phyloP scores from a whole-genome alignment of 805 yeast species.

The Nakazawaea holstii region DNA sequence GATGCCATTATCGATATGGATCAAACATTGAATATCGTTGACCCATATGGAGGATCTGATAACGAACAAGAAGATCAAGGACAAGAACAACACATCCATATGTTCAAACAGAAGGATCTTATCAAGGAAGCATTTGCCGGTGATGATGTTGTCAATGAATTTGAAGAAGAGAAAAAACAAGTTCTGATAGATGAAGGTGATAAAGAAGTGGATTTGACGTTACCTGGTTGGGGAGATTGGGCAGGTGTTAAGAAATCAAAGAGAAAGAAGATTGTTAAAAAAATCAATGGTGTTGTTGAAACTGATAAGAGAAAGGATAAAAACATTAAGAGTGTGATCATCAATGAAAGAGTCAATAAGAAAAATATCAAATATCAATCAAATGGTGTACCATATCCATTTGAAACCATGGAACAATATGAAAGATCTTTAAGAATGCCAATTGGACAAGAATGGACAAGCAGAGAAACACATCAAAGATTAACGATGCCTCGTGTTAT shows the following conservation, averaged over 20 bases:
- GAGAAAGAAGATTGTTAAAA: slow-evolving; percentile 62
- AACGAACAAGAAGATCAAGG: slow-evolving; percentile 37
- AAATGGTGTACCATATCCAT: slow-evolving; percentile 90
- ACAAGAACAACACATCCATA: slow-evolving; percentile 34
- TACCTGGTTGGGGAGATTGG: slow-evolving; percentile 99
- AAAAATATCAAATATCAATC: slow-evolving; percentile 83
- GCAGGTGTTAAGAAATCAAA: slow-evolving; percentile 57
- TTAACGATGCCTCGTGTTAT: slow-evolving; percentile 85
- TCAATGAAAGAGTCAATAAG: slow-evolving; percentile 83
- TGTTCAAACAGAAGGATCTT: slow-evolving; percentile 76
- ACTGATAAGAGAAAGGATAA: slow-evolving; percentile 75
- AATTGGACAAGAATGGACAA: slow-evolving; percentile 95
- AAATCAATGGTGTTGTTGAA: slow-evolving; percentile 69
- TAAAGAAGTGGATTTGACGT: slow-evolving; percentile 73
- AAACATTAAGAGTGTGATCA: slow-evolving; percentile 72
- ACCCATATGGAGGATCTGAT: slow-evolving; percentile 34
- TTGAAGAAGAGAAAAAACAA: slow-evolving; percentile 68
- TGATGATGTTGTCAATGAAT: slow-evolving; percentile 84
- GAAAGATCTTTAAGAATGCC: slow-evolving; percentile 93
- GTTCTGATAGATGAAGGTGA: slow-evolving; percentile 76
- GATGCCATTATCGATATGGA: slow-evolving; percentile 40
- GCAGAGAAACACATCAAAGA: slow-evolving; percentile 80
- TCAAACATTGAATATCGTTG: slow-evolving; percentile 50
- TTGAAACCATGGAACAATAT: slow-evolving; percentile 88
- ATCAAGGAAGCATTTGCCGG: slow-evolving; percentile 95